A percentile compares a stretch with the other conserved stretches of the same genome.
phyloP scores from a whole-genome alignment of 176 grass and related monocot genomes.

The Puya raimondii region DNA sequence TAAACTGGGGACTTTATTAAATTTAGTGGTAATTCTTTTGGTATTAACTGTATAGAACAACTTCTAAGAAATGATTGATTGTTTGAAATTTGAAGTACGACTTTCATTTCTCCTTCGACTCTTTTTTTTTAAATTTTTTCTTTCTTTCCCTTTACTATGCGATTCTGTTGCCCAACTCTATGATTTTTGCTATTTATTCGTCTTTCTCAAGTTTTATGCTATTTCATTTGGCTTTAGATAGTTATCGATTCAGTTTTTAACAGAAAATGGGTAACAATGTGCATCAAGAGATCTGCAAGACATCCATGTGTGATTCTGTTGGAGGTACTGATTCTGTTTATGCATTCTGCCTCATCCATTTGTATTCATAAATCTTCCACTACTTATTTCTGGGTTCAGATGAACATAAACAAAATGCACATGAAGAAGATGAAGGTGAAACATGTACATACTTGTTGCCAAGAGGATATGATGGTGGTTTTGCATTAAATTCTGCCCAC shows the following conservation, averaged over 20 bases:
- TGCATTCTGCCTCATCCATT: background rate
- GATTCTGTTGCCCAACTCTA: no score
- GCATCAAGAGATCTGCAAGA: conserved; percentile 68
- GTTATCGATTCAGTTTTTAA: conserved; percentile 23
- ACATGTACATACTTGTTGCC: conserved; percentile 30
- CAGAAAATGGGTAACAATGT: conserved; percentile 52
- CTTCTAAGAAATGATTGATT: no score
- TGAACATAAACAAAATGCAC: conserved; percentile 47
- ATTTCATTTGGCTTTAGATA: conserved; percentile 16
- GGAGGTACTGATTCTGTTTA: conserved; percentile 41
- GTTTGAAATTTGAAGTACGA: no score
- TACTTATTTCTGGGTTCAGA: conserved; percentile 28
- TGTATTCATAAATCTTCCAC: background rate
- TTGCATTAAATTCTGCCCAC: conserved; percentile 41
- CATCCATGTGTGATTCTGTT: conserved; percentile 52
- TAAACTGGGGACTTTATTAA: no score
- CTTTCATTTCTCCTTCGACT: background rate
- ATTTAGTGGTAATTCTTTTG: no score
- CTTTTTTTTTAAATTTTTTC: background rate
- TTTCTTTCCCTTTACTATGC: background rate
- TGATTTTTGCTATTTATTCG: no score
- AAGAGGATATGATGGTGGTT: conserved; percentile 45
- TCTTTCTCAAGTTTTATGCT: conserved; percentile 5
- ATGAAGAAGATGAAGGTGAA: conserved; percentile 82
- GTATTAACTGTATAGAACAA: no score